A percentile compares a stretch with the other conserved stretches of the same genome.
Conservation (phyloP, 371 early-diverging fungal genomes). For the Nosema muscidifuracis region DNA sequence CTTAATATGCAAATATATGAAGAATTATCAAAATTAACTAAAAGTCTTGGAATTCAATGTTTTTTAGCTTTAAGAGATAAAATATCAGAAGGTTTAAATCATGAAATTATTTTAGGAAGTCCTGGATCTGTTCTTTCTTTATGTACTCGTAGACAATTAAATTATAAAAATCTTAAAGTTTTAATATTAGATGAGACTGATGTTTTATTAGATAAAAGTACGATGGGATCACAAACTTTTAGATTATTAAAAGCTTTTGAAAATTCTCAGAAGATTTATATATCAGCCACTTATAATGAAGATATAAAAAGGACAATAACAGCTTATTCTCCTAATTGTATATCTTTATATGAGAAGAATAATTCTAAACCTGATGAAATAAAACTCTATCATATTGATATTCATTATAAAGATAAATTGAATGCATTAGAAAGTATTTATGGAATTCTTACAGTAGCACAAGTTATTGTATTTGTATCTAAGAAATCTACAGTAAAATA, state of each 20-base stretch:
- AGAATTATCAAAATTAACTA: constrained; percentile 76
- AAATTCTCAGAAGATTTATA: constrained; percentile 67
- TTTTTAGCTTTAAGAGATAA: constrained; percentile 67
- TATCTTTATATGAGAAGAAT: constrained; percentile 74
- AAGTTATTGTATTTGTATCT: constrained; percentile 85
- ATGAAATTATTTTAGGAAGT: constrained; percentile 82
- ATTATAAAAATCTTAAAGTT: constrained; percentile 48
- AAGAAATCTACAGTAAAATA: constrained; percentile 72
- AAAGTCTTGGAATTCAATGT: constrained; percentile 70
- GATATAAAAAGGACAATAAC: constrained; percentile 71
- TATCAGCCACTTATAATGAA: constrained; percentile 88
- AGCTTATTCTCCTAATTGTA: constrained; percentile 71
- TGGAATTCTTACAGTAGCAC: constrained; percentile 79
- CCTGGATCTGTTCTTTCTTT: constrained; percentile 79
- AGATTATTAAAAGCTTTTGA: constrained; percentile 40
- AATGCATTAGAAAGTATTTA: constrained; percentile 75
- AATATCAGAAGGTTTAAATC: constrained; percentile 65
- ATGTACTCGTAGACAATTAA: constrained; percentile 22
- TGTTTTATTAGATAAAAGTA: constrained; percentile 53
- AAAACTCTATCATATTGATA: constrained; percentile 89
- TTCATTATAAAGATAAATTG: constrained; percentile 66
- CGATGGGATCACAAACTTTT: constrained; percentile 56
- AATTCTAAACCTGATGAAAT: constrained; percentile 86
- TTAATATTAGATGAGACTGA: constrained; percentile 62
- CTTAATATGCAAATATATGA: constrained; percentile 85